These are phyloP conservation scores for Gossypium davidsonii DNA, from an alignment of 441 rosid species.

Conservation along the genomic window DNA sequence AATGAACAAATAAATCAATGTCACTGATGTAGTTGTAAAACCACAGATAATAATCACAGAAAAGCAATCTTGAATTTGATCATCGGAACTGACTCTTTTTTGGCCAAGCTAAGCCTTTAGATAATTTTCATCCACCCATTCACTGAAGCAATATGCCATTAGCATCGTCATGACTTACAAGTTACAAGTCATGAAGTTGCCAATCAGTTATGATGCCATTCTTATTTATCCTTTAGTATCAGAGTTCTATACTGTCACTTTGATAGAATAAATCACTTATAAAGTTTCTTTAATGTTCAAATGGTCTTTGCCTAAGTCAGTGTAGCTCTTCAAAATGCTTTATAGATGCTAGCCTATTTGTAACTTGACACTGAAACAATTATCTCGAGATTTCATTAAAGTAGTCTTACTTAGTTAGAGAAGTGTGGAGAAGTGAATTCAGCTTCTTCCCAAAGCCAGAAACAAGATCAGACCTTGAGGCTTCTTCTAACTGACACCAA, in stretches of 20 bases:
- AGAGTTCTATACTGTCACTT: not conserved
- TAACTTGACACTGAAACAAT: not conserved
- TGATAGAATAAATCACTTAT: not conserved
- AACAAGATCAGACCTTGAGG: slow-evolving; percentile 62
- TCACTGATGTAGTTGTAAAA: not conserved
- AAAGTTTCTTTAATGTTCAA: not conserved
- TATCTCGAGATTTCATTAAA: not conserved
- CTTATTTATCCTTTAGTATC: not conserved
- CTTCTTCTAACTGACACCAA: slow-evolving; percentile 74
- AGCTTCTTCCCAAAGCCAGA: slow-evolving; percentile 85
- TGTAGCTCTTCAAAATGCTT: not conserved
- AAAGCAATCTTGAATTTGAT: slow-evolving; percentile 1
- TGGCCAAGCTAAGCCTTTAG: not conserved
- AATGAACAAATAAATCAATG: not conserved
- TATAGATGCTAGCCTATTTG: not conserved
- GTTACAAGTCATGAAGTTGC: not conserved
- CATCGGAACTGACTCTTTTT: not conserved
- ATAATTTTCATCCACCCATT: not conserved
- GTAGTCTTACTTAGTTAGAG: slow-evolving; percentile 60
- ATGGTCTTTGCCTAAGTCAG: not conserved
- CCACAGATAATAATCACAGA: not conserved
- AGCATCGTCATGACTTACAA: slow-evolving; percentile 1
- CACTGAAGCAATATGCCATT: not conserved
- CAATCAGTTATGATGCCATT: not conserved
- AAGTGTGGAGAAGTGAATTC: slow-evolving; percentile 50